Conservation (phyloP, 176 grass and related monocot genomes). For the Ensete glaucum region DNA sequence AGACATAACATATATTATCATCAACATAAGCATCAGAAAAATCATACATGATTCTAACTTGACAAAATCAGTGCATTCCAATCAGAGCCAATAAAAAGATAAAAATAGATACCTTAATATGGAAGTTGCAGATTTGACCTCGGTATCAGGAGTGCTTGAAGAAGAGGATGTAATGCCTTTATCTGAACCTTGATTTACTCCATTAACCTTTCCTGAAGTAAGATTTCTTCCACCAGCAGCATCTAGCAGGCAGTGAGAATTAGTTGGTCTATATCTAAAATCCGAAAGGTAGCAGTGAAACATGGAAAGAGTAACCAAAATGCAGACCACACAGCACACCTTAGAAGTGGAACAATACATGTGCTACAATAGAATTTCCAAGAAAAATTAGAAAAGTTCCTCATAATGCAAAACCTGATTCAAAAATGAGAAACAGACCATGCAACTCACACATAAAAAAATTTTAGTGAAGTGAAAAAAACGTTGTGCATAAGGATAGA, state of each 20-base stretch:
- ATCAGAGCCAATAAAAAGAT: neutral
- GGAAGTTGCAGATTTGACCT: slow-evolving; percentile 29
- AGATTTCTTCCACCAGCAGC: slow-evolving; percentile 41
- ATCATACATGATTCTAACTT: neutral
- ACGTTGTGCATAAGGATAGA: too few relatives aligned
- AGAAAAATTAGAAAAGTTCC: too few relatives aligned
- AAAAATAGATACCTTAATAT: slow-evolving; percentile 42
- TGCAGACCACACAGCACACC: too few relatives aligned
- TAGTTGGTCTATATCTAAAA: neutral
- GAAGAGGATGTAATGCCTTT: slow-evolving; percentile 29
- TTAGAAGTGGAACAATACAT: too few relatives aligned
- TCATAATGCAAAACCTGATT: too few relatives aligned
- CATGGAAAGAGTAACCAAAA: neutral
- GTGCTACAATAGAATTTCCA: too few relatives aligned
- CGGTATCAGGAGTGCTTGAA: slow-evolving; percentile 27
- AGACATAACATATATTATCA: too few relatives aligned
- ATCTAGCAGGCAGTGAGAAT: neutral
- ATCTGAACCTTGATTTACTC: slow-evolving; percentile 34
- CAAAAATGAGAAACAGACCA: too few relatives aligned
- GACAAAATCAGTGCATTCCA: neutral
- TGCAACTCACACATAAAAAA: too few relatives aligned
- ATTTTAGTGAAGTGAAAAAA: too few relatives aligned
- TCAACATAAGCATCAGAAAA: neutral
- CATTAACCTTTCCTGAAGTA: slow-evolving; percentile 44
- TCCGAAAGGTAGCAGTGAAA: neutral